Evolutionary conservation across 2,329 filamentous ascomycete genomes (phyloP), one percentile per base, ranked within the genome.

Genomic region (Lachnum nothofagi): DNA sequence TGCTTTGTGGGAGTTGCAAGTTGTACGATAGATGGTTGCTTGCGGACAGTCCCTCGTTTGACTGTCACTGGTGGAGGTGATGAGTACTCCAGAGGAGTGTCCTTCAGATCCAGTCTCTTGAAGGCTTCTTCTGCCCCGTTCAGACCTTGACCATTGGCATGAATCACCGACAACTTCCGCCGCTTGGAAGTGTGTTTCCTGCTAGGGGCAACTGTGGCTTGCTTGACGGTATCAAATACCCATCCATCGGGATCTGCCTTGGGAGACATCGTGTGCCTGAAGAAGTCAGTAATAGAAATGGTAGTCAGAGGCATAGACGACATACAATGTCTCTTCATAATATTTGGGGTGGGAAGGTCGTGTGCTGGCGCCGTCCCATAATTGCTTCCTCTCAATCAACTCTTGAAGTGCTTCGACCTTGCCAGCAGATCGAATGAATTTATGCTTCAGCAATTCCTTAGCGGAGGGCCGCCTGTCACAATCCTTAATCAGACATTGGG

Each of bases 151-250:
- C 56, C 63, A 59, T 64, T 74, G 33, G 72, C 68, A 53, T 77
- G 74, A 31, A 80, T 74, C 5, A 77, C 75, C 0, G 79, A 82
- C 4, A 78, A 72, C 51, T 80, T 79, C 45, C 79, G 72, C 41
- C 73, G 68, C 61, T 72, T 78, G 46, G 75, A 70, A 0, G 72
- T 68, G 33, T 77, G 80, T 59, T 79, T 72, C 49, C 72, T 58
- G n/a, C n/a, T n/a, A 33, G 80, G 75, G 3, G 73, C 76, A 25
- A 84, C 73, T 0, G 86, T 88, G 6, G 74, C 68, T 9, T 80
- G 78, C 67, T 88, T 93, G 63, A 97, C 83, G 0, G 91, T 97
- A 63, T 96, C 91, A 65, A 97, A 97, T 2, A 95, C 85, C 91
- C 91, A 97, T 56, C 88, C 91, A 55, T 95, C 89, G 14, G 87